Percentiles rank a stretch among this genome's conserved stretches.
Evolutionary conservation across 768 basidiomycete genomes (phyloP).

Genomic region (Naganishia vaughanmartiniae): DNA sequence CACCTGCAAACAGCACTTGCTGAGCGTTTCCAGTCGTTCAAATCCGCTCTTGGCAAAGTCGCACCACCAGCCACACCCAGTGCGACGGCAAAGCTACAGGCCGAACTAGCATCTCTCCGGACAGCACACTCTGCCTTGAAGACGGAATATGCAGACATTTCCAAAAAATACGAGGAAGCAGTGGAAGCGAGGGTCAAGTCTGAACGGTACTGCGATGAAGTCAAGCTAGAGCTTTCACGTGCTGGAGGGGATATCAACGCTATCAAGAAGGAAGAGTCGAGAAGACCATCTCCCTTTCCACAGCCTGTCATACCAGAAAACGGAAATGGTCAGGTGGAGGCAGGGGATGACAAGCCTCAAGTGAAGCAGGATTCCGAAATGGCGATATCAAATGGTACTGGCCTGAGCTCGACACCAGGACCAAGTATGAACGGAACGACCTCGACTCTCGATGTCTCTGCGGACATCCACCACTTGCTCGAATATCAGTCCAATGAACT

Average conservation of each 20-base stretch:
- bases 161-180: constrained; percentile 22
- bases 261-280: not conserved
- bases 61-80: not conserved
- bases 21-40: constrained; percentile 15
- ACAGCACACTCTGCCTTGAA: constrained; percentile 9
- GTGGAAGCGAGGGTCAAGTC: constrained; percentile 11
- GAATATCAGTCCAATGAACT: constrained; percentile 24
- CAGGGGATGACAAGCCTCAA: not conserved
- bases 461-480: constrained; percentile 2
- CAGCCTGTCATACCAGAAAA: not conserved
- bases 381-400: not conserved
- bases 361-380: constrained; percentile 11
- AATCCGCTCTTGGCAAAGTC: not conserved
- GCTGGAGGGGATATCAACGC: constrained; percentile 8
- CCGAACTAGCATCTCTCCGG: constrained; percentile 9
- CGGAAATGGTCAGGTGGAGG: constrained; percentile 3
- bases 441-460: not conserved
- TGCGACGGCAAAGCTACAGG: not conserved
- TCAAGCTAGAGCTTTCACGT: constrained; percentile 14
- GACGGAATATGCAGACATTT: constrained; percentile 20
- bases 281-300: not conserved
- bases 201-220: constrained; percentile 17
- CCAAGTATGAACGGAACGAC: constrained; percentile 1
- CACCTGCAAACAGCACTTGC: constrained; percentile 1
- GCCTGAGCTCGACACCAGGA: not conserved